These are phyloP conservation scores for Acanthamoeba divionensis DNA, from an alignment of 208 protist species.

Conservation along the genomic window DNA sequence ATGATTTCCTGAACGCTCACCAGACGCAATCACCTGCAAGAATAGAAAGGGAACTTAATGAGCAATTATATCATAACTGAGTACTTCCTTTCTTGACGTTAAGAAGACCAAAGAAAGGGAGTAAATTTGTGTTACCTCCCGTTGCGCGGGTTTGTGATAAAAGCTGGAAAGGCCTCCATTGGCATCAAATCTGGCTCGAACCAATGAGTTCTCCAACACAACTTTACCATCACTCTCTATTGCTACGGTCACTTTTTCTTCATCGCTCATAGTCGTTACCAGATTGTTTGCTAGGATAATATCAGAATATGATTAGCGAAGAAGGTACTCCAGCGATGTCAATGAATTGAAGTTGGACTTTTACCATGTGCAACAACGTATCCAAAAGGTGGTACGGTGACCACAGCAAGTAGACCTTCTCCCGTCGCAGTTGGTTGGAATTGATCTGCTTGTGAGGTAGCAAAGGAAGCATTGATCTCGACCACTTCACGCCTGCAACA, in stretches of 20 bases:
- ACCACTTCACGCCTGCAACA: background rate
- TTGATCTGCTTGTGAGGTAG: background rate
- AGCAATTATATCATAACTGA: no score
- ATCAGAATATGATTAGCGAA: no score
- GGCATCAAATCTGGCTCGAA: background rate
- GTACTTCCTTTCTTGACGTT: no score
- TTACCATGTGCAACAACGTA: no score
- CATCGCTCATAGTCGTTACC: no score
- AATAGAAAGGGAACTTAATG: background rate
- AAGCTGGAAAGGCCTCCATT: background rate
- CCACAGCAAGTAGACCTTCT: background rate
- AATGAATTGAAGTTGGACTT: background rate
- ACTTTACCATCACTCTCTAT: background rate
- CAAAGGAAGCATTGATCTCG: background rate
- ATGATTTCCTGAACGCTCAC: slow-evolving; percentile 47
- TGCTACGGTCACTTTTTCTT: background rate
- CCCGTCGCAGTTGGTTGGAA: background rate
- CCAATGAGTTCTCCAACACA: background rate
- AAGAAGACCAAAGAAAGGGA: background rate
- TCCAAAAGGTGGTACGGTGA: background rate
- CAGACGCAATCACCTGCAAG: background rate
- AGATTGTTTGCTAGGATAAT: no score
- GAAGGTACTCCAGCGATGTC: background rate
- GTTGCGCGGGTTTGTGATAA: background rate
- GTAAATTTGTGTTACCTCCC: background rate